Conservation (phyloP, 306 rosid species). For the Bauhinia variegata region DNA sequence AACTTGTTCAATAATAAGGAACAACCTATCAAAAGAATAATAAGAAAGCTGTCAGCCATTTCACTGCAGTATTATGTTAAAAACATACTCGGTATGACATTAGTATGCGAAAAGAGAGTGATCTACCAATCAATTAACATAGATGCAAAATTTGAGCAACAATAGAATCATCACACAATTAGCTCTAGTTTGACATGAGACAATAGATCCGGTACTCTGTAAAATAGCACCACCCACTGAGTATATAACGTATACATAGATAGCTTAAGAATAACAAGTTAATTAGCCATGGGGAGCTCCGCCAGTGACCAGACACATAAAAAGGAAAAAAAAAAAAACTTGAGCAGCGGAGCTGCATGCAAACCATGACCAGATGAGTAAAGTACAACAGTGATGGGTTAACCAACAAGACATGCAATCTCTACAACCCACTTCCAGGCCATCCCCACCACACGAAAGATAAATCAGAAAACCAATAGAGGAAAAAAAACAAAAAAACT, state of each 20-base stretch:
- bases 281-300: constrained; percentile 29
- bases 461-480: not conserved
- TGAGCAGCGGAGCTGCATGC: constrained; percentile 42
- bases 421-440: not conserved
- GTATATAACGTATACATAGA: not conserved
- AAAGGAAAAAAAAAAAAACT: constrained; percentile 12
- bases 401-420: constrained; percentile 27
- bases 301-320: constrained; percentile 8
- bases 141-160: constrained; percentile 23
- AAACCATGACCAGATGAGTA: constrained; percentile 41
- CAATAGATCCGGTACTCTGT: constrained; percentile 34
- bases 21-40: constrained; percentile 42
- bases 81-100: constrained; percentile 11
- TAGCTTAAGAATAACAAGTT: constrained; percentile 10
- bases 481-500: too few relatives aligned
- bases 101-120: constrained; percentile 5
- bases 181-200: constrained; percentile 23
- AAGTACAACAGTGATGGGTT: constrained; percentile 16
- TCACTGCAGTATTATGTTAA: constrained; percentile 10
- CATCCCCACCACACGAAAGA: not conserved
- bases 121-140: constrained; percentile 13
- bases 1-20: constrained; percentile 19
- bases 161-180: constrained; percentile 10
- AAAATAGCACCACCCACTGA: constrained; percentile 22
- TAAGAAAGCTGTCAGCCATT: constrained; percentile 31